Conservation (phyloP, 2,329 filamentous ascomycete species). For the Rutstroemia sp. region DNA sequence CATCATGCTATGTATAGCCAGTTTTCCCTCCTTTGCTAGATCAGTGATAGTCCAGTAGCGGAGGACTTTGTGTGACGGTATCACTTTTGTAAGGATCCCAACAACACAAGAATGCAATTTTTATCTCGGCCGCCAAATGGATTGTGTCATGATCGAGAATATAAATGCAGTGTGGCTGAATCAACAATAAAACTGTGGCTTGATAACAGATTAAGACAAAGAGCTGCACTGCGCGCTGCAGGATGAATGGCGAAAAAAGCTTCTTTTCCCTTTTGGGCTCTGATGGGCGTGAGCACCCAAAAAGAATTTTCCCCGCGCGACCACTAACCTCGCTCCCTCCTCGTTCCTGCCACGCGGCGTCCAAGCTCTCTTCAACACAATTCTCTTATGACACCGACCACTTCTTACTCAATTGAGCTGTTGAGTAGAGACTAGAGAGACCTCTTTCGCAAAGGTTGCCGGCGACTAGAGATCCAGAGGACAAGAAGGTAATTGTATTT, state of each 20-base stretch:
- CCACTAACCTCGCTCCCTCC: not conserved
- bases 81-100: too few species aligned
- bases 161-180: not conserved
- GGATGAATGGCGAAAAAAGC: not conserved
- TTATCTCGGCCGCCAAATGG: not conserved
- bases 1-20: too few species aligned
- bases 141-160: not conserved
- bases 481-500: not conserved
- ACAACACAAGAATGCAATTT: too few species aligned
- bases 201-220: not conserved
- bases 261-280: not conserved
- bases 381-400: not conserved
- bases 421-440: not conserved
- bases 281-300: not conserved
- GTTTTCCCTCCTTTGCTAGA: too few species aligned
- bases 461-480: too few species aligned
- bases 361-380: not conserved
- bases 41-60: too few species aligned
- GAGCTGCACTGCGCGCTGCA: too few species aligned
- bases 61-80: too few species aligned
- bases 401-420: not conserved
- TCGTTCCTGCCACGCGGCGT: conserved; percentile 9
- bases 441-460: not conserved
- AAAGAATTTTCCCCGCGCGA: conserved; percentile 1
- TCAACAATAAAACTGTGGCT: not conserved